Percentiles rank a stretch among this genome's conserved stretches.
Evolutionary conservation across 345 rosid species (phyloP).

Genomic region (Lumnitzera littorea): DNA sequence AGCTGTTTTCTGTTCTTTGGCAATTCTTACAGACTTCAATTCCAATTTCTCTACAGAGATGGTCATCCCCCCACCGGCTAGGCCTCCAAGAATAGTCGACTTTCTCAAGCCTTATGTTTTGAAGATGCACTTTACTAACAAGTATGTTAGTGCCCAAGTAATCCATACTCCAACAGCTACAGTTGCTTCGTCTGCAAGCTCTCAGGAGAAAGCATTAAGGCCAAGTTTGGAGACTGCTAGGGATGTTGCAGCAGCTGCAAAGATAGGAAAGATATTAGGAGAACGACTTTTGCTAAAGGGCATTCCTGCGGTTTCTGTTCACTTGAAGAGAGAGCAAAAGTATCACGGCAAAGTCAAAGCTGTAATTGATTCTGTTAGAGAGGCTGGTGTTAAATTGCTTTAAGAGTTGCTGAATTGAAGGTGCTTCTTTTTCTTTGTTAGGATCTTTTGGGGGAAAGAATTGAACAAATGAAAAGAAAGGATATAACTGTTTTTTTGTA

Average conservation of each 20-base stretch:
- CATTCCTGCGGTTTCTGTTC: constrained; percentile 62
- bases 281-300: constrained; percentile 61
- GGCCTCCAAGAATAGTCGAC: constrained; percentile 46
- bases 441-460: too few relatives aligned
- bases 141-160: constrained; percentile 70
- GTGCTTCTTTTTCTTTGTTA: too few relatives aligned
- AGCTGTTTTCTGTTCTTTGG: too few relatives aligned
- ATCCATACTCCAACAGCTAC: constrained; percentile 75
- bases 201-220: constrained; percentile 73
- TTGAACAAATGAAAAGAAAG: too few relatives aligned
- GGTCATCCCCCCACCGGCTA: constrained; percentile 75
- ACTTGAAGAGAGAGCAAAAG: constrained; percentile 61
- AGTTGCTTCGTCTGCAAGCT: constrained; percentile 73
- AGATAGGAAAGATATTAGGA: constrained; percentile 72
- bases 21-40: too few relatives aligned
- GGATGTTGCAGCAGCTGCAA: constrained; percentile 85
- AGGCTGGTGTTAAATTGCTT: constrained; percentile 58
- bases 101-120: constrained; percentile 70
- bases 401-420: constrained; percentile 5
- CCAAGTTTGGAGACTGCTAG: constrained; percentile 47
- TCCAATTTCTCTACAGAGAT: constrained; percentile 10
- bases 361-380: constrained; percentile 65
- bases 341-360: constrained; percentile 93
- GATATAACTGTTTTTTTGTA: too few relatives aligned
- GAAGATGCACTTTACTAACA: constrained; percentile 75